These are phyloP conservation scores for Fusarium anthophilum DNA, from an alignment of 2,329 filamentous ascomycete genomes.

Conservation along the genomic window DNA sequence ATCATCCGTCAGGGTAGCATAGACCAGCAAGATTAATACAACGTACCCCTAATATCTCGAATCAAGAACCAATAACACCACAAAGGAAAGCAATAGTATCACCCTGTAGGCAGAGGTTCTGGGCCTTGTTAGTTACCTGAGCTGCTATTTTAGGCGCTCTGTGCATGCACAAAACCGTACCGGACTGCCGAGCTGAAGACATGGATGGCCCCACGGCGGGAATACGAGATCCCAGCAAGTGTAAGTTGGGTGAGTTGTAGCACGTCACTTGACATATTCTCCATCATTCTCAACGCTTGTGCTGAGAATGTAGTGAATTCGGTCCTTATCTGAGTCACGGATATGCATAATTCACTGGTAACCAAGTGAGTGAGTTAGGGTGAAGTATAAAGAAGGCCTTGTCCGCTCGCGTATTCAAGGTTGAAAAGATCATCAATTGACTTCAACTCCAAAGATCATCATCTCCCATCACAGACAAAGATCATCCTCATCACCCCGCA, in stretches of 20 bases:
- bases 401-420: not conserved
- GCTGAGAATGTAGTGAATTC: conserved; percentile 34
- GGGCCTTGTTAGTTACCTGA: not conserved
- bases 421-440: conserved; percentile 8
- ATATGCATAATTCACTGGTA: not conserved
- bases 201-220: conserved; percentile 17
- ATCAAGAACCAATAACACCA: not conserved
- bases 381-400: conserved; percentile 29
- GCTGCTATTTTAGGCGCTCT: conserved; percentile 20
- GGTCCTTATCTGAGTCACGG: conserved; percentile 4
- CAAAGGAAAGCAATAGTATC: not conserved
- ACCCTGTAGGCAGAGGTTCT: conserved; percentile 1
- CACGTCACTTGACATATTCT: conserved; percentile 37
- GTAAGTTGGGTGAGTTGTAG: conserved; percentile 4
- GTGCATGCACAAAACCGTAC: conserved; percentile 15
- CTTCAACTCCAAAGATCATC: conserved; percentile 20
- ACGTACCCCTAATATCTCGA: conserved; percentile 19
- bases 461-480: conserved; percentile 19
- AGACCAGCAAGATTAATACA: not conserved
- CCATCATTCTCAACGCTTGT: conserved; percentile 17
- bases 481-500: conserved; percentile 25
- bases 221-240: conserved; percentile 36
- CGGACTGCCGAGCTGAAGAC: conserved; percentile 21
- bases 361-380: not conserved
- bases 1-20: conserved; percentile 15